These are phyloP conservation scores for Picocystis salinarum DNA, from an alignment of 139 green algal genomes.

Conservation along the genomic window DNA sequence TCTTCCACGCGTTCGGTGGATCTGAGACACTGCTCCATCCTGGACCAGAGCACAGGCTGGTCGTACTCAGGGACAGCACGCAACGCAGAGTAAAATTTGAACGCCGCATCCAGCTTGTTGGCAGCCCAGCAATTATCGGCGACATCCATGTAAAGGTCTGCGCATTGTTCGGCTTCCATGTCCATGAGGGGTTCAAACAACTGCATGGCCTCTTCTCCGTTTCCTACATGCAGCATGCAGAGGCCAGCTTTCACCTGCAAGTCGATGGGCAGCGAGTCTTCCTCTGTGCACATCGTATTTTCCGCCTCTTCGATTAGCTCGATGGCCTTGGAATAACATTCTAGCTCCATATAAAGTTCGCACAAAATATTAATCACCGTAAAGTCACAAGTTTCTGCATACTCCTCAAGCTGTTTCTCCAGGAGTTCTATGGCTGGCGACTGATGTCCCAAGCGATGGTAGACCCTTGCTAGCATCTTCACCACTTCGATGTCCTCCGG, in stretches of 20 bases:
- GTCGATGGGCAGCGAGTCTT: constrained; percentile 41
- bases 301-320: constrained; percentile 31
- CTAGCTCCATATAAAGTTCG: constrained; percentile 48
- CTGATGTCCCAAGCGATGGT: constrained; percentile 27
- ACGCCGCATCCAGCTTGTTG: constrained; percentile 19
- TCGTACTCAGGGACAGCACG: constrained; percentile 14
- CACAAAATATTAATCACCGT: constrained; percentile 72
- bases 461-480: constrained; percentile 45
- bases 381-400: constrained; percentile 25
- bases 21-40: constrained; percentile 27
- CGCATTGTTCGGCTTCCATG: constrained; percentile 17
- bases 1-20: constrained; percentile 4
- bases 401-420: constrained; percentile 8
- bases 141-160: constrained; percentile 41
- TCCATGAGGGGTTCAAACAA: constrained; percentile 11
- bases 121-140: constrained; percentile 23
- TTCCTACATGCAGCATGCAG: constrained; percentile 29
- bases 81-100: constrained; percentile 17
- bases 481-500: constrained; percentile 15
- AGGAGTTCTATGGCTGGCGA: constrained; percentile 22
- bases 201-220: constrained; percentile 15
- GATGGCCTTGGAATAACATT: constrained; percentile 19
- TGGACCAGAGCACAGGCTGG: constrained; percentile 23
- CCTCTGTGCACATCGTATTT: constrained; percentile 7
- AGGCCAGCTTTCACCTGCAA: constrained; percentile 28